Conservation (phyloP, 2,329 filamentous ascomycete species). For the Penicillium corylophilum region DNA sequence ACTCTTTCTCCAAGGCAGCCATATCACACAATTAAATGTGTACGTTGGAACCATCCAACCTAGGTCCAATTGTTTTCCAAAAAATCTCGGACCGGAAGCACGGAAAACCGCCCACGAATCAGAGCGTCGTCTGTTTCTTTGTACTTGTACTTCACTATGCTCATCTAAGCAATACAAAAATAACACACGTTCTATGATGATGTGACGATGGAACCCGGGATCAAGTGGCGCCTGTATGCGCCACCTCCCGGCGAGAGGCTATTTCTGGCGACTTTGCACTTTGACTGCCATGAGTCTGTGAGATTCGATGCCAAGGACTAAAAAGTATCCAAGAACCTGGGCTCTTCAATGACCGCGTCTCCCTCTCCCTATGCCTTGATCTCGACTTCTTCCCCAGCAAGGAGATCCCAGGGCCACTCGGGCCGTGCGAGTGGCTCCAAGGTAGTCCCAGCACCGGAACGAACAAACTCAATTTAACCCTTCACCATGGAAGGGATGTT, state of each 20-base stretch:
- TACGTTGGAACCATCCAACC: not conserved
- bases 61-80: not conserved
- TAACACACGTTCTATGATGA: no score
- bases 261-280: not conserved
- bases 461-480: slow-evolving; percentile 11
- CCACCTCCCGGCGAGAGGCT: not conserved
- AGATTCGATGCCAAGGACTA: not conserved
- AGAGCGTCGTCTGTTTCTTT: not conserved
- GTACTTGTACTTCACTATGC: not conserved
- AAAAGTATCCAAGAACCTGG: not conserved
- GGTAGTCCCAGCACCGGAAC: not conserved
- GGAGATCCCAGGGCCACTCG: slow-evolving; percentile 5
- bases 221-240: not conserved
- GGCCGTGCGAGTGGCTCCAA: slow-evolving; percentile 13
- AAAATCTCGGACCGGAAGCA: not conserved
- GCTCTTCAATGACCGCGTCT: not conserved
- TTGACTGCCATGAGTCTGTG: not conserved
- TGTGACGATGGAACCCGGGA: not conserved
- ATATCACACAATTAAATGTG: not conserved
- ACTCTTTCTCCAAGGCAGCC: not conserved
- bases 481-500: not conserved
- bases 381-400: not conserved
- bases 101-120: not conserved
- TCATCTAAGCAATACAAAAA: no score
- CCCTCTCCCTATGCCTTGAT: not conserved